Percentiles rank a stretch among this genome's conserved stretches.
Conservation (phyloP, 2,329 filamentous ascomycete species). For the Colletotrichum theobromicola region DNA sequence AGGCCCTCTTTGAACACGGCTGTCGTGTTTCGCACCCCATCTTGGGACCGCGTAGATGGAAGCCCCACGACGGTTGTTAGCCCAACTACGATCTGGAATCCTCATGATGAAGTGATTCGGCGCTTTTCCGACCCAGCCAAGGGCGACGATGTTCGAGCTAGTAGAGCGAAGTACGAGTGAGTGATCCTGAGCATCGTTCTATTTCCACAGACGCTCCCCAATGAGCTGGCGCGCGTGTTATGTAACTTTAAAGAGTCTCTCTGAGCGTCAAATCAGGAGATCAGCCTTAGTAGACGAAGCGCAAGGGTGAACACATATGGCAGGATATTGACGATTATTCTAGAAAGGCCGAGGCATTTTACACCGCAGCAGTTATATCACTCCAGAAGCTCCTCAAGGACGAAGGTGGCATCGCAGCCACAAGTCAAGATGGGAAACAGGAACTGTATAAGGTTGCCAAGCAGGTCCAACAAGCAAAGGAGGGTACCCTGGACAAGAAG, state of each 20-base stretch:
- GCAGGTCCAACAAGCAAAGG: constrained; percentile 14
- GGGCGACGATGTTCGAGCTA: background rate
- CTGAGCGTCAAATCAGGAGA: too few species aligned
- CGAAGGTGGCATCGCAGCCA: constrained; percentile 19
- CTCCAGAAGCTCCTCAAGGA: constrained; percentile 24
- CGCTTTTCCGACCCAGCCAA: constrained; percentile 28
- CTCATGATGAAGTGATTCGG: constrained; percentile 22
- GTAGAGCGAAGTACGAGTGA: background rate
- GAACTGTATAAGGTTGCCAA: constrained; percentile 24
- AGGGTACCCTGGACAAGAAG: constrained; percentile 13
- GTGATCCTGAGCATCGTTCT: background rate
- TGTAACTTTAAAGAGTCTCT: too few species aligned
- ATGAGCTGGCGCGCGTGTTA: background rate
- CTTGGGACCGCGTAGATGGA: constrained; percentile 2
- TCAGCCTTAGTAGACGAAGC: background rate
- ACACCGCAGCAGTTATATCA: constrained; percentile 23
- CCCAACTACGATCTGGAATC: constrained; percentile 1
- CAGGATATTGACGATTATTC: background rate
- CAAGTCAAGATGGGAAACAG: constrained; percentile 5
- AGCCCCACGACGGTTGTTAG: constrained; percentile 6
- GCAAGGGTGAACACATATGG: background rate
- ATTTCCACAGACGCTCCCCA: background rate
- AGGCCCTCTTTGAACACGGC: background rate
- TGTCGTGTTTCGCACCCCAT: constrained; percentile 14
- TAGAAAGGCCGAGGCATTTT: constrained; percentile 23